Conservation (phyloP, 2,329 filamentous ascomycete genomes). For the Clarireedia monteithiana region DNA sequence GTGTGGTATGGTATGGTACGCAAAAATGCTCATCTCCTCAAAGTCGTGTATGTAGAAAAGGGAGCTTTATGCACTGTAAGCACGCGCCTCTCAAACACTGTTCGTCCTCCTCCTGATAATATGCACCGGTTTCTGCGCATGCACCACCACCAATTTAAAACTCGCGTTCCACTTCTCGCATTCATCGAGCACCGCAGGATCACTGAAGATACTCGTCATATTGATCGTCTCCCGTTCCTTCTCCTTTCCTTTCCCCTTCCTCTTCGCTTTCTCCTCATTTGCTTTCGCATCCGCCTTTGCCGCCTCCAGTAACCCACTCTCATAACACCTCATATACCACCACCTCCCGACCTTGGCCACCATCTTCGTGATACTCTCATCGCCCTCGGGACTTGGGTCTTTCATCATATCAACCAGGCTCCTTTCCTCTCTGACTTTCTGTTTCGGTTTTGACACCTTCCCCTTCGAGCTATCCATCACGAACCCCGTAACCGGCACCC, state of each 20-base stretch:
- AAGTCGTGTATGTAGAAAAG: too few species aligned
- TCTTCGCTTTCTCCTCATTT: not conserved
- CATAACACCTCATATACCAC: constrained; percentile 96
- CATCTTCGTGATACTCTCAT: constrained; percentile 85
- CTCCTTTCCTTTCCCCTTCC: not conserved
- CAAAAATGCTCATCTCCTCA: too few species aligned
- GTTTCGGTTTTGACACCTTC: not conserved
- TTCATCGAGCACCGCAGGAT: constrained; percentile 68
- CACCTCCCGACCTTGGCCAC: constrained; percentile 86
- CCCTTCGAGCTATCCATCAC: constrained; percentile 25
- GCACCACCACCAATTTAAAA: constrained; percentile 84
- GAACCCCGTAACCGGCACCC: constrained; percentile 62
- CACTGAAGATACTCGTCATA: constrained; percentile 63
- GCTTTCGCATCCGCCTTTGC: not conserved
- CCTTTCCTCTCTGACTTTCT: constrained; percentile 17
- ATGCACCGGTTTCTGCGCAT: constrained; percentile 40
- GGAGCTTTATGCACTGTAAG: too few species aligned
- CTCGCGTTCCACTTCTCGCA: constrained; percentile 82
- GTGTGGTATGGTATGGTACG: too few species aligned
- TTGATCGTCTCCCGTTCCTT: constrained; percentile 20
- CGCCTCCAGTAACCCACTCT: constrained; percentile 31
- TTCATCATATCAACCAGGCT: constrained; percentile 66
- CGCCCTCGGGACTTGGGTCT: constrained; percentile 60
- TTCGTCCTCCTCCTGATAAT: constrained; percentile 19
- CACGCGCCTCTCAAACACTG: constrained; percentile 19